Evolutionary conservation across 2,329 filamentous ascomycete species (phyloP).

Genomic region (Scolecobasidium constrictum): DNA sequence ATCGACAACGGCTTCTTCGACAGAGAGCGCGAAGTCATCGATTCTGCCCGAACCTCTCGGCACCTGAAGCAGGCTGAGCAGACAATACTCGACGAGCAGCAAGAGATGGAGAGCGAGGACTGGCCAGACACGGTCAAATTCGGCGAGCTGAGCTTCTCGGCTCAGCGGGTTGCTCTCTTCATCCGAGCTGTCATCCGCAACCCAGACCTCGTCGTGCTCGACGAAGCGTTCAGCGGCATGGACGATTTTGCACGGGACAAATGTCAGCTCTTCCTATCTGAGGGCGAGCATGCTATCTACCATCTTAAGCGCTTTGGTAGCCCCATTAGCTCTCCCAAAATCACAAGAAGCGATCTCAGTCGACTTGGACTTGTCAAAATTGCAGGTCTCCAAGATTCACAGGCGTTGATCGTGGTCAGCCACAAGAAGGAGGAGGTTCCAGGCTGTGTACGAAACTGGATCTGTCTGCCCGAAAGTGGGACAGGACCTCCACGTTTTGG

Average conservation of each 20-base stretch:
- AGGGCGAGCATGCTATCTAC: conserved; percentile 29
- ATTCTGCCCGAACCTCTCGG: not conserved
- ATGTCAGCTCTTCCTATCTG: conserved; percentile 66
- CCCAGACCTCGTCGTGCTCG: conserved; percentile 38
- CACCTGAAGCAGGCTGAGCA: not conserved
- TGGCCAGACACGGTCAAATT: conserved; percentile 64
- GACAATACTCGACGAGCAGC: not conserved
- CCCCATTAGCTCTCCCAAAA: not conserved
- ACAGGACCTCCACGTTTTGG: conserved; percentile 53
- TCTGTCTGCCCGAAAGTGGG: conserved; percentile 71
- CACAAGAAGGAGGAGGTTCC: conserved; percentile 88
- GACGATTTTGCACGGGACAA: conserved; percentile 61
- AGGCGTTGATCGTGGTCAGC: conserved; percentile 85
- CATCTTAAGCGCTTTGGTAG: conserved; percentile 2
- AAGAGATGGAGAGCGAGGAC: conserved; percentile 13
- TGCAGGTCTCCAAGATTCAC: conserved; percentile 52
- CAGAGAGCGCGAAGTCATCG: not conserved
- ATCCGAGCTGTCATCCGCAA: conserved; percentile 40
- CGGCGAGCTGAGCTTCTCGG: conserved; percentile 65
- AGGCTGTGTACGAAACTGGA: conserved; percentile 68
- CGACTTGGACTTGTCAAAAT: conserved; percentile 38
- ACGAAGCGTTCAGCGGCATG: conserved; percentile 41
- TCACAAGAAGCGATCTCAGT: conserved; percentile 27
- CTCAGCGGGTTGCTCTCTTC: conserved; percentile 78
- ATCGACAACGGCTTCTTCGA: not conserved